These are phyloP conservation scores for Viridothelium virens DNA, from an alignment of 495 filamentous ascomycete species.

Conservation along the genomic window DNA sequence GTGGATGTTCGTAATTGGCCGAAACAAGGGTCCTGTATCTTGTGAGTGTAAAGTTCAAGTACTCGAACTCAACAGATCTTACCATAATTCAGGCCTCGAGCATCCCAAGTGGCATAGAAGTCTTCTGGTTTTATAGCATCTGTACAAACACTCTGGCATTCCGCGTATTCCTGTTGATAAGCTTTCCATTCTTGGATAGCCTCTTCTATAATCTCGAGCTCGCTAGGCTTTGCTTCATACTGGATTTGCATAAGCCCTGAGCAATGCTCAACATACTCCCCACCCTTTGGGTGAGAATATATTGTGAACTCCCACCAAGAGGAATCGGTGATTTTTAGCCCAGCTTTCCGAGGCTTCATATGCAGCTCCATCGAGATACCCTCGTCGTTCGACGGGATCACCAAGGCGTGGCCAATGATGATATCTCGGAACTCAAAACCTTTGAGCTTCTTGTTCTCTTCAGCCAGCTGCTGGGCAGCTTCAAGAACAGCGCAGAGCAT, in stretches of 20 bases:
- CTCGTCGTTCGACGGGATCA: slow-evolving; percentile 6
- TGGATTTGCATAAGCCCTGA: slow-evolving; percentile 9
- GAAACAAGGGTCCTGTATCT: not conserved
- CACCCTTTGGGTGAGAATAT: slow-evolving; percentile 9
- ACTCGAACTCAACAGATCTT: not conserved
- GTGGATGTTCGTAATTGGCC: slow-evolving; percentile 1
- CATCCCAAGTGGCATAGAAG: slow-evolving; percentile 14
- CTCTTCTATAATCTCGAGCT: not conserved
- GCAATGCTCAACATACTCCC: slow-evolving; percentile 13
- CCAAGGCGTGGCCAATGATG: slow-evolving; percentile 10
- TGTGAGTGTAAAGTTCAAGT: not conserved
- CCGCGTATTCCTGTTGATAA: slow-evolving; percentile 12
- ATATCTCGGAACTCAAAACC: slow-evolving; percentile 3
- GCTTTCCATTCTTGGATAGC: slow-evolving; percentile 1
- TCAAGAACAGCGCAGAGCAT: slow-evolving; percentile 40
- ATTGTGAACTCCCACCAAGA: slow-evolving; percentile 11
- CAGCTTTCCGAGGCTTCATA: slow-evolving; percentile 11
- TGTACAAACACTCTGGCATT: slow-evolving; percentile 2
- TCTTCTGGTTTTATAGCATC: slow-evolving; percentile 2
- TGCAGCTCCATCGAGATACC: slow-evolving; percentile 10
- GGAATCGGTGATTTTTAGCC: not conserved
- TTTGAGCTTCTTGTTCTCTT: slow-evolving; percentile 8
- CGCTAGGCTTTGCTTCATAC: not conserved
- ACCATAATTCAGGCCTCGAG: slow-evolving; percentile 20
- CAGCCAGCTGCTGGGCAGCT: slow-evolving; percentile 21